These are phyloP conservation scores for Magnolia sinica DNA, from an alignment of 164 flowering plant genomes.

Conservation along the genomic window DNA sequence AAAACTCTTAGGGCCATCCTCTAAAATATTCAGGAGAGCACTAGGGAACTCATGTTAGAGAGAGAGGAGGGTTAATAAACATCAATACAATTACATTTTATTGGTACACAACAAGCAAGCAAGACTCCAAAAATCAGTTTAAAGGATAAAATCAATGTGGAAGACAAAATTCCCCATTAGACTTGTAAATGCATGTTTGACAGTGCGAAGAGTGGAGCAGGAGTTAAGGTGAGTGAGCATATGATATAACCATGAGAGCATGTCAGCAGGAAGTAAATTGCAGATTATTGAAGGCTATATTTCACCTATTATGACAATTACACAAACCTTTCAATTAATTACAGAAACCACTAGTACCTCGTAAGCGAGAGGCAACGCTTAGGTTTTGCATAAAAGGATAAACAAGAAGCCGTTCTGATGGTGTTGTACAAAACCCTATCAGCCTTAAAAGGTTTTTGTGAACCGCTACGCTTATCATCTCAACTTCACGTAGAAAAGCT, in stretches of 20 bases:
- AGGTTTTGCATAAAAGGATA: constrained; percentile 94
- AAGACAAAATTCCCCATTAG: background rate
- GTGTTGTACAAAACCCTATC: constrained; percentile 91
- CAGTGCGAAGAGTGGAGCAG: no score
- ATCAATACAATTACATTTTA: background rate
- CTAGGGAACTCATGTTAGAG: no score
- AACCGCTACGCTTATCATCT: constrained; percentile 96
- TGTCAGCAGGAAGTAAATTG: no score
- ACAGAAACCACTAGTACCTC: constrained; percentile 49
- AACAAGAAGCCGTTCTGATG: constrained; percentile 85
- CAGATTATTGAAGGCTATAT: no score
- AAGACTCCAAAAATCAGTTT: background rate
- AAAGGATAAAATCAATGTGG: background rate
- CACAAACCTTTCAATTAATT: no score
- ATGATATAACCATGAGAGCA: background rate
- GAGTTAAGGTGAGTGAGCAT: background rate
- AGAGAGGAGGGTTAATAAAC: no score
- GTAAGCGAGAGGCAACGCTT: constrained; percentile 79
- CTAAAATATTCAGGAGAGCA: no score
- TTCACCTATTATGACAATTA: no score
- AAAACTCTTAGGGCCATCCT: no score
- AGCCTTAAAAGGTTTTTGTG: constrained; percentile 77
- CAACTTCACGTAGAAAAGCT: constrained; percentile 94
- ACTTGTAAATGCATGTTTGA: background rate
- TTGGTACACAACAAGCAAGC: no score